Evolutionary conservation across 83 land plant genomes (phyloP).

Genomic region (Picea mariana): DNA sequence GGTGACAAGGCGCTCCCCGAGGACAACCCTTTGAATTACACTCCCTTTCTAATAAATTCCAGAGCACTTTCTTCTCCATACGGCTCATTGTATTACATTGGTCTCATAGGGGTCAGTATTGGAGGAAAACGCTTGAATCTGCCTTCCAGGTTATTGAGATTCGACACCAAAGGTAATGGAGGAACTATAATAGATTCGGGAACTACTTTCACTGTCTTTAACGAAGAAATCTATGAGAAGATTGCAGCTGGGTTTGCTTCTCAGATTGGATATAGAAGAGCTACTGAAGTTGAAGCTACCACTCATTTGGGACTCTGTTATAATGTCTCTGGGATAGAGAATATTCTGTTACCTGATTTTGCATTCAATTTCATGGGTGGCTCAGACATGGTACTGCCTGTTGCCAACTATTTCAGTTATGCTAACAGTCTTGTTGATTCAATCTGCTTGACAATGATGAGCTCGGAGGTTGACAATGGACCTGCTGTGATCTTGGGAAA

Average conservation of each 20-base stretch:
- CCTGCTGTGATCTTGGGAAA: too few relatives aligned
- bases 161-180: constrained; percentile 32
- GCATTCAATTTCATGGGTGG: too few relatives aligned
- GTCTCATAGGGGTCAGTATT: constrained; percentile 31
- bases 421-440: too few relatives aligned
- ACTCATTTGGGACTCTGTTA: constrained; percentile 51
- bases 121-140: constrained; percentile 35
- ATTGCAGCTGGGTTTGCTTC: constrained; percentile 23
- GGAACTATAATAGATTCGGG: constrained; percentile 65
- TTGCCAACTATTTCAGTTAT: too few relatives aligned
- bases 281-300: constrained; percentile 14
- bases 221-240: constrained; percentile 14
- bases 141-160: constrained; percentile 22
- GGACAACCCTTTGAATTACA: constrained; percentile 20
- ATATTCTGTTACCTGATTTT: constrained; percentile 22
- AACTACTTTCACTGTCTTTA: constrained; percentile 51
- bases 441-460: too few relatives aligned
- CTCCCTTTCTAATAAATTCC: constrained; percentile 33
- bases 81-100: constrained; percentile 47
- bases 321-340: constrained; percentile 14
- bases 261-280: constrained; percentile 25
- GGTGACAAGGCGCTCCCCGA: constrained; percentile 13
- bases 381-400: too few relatives aligned
- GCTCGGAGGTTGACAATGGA: too few relatives aligned
- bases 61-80: constrained; percentile 2